Percentiles rank a stretch among this genome's conserved stretches.
phyloP scores from a whole-genome alignment of 2,329 filamentous ascomycete species.

The Ceratocystis ficicola region DNA sequence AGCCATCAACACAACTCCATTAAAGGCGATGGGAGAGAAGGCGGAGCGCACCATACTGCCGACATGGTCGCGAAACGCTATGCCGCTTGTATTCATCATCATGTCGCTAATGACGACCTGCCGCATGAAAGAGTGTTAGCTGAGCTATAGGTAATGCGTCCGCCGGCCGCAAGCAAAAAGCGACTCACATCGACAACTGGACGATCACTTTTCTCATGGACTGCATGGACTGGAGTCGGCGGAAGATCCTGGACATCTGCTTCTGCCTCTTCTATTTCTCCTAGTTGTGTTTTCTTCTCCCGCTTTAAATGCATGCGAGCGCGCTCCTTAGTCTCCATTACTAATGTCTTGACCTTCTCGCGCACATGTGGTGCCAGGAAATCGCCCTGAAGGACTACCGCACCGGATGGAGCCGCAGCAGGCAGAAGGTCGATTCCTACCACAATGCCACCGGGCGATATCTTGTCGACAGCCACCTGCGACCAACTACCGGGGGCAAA shows the following conservation, averaged over 20 bases:
- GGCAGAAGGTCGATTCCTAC: conserved; percentile 92
- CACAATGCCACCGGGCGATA: conserved; percentile 63
- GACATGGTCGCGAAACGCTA: conserved; percentile 72
- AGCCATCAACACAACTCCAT: background rate
- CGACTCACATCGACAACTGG: conserved; percentile 18
- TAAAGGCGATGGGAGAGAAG: background rate
- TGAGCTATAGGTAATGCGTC: background rate
- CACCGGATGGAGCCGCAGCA: conserved; percentile 76
- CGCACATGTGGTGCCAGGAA: conserved; percentile 70
- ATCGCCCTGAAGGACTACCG: conserved; percentile 91
- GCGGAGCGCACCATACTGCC: conserved; percentile 74
- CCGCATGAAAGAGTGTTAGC: background rate
- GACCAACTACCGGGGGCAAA: conserved; percentile 68
- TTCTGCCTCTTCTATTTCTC: conserved; percentile 24
- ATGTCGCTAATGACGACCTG: conserved; percentile 93
- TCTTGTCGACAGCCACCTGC: conserved; percentile 68
- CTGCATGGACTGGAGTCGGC: background rate
- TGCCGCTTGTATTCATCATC: conserved; percentile 98
- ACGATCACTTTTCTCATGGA: background rate
- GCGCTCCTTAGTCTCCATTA: conserved; percentile 43
- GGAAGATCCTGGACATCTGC: conserved; percentile 15
- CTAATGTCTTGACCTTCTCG: conserved; percentile 61
- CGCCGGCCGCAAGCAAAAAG: background rate
- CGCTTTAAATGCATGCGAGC: conserved; percentile 19
- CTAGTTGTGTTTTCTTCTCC: conserved; percentile 21